Evolutionary conservation across 2,329 filamentous ascomycete species (phyloP).

Genomic region (Ophiostoma sp.): DNA sequence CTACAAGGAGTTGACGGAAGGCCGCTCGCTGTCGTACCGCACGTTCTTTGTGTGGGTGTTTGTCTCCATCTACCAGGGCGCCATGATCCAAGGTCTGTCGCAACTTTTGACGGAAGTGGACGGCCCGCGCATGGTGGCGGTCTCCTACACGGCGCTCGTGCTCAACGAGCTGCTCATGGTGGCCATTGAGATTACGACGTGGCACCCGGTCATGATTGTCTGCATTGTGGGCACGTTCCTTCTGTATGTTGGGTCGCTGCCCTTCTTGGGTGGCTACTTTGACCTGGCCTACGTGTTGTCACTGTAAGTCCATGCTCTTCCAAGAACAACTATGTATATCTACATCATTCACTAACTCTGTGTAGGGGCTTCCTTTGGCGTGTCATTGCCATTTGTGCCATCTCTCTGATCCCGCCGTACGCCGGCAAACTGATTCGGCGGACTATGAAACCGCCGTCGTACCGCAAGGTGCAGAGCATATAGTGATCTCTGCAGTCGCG

Average conservation of each 20-base stretch:
- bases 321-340: too few species aligned
- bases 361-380: constrained; percentile 83
- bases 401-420: constrained; percentile 84
- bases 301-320: constrained; percentile 47
- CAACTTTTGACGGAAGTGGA: constrained; percentile 83
- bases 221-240: constrained; percentile 79
- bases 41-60: constrained; percentile 97
- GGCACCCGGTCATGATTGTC: constrained; percentile 90
- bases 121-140: constrained; percentile 74
- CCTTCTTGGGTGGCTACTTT: constrained; percentile 87
- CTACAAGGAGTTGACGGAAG: constrained; percentile 94
- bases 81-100: constrained; percentile 90
- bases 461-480: constrained; percentile 83
- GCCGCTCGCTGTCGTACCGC: constrained; percentile 81
- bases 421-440: constrained; percentile 80
- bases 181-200: constrained; percentile 92
- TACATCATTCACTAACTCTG: background rate
- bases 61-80: constrained; percentile 92
- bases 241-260: constrained; percentile 78
- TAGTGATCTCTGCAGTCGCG: constrained; percentile 37
- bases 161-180: constrained; percentile 98
- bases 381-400: constrained; percentile 73
- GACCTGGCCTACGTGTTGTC: constrained; percentile 78
- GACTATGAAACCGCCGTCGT: constrained; percentile 87
- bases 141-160: constrained; percentile 88